A percentile compares a stretch with the other conserved stretches of the same genome.
These are phyloP conservation scores for Zangia roseola DNA, from an alignment of 768 basidiomycete genomes.

Conservation along the genomic window DNA sequence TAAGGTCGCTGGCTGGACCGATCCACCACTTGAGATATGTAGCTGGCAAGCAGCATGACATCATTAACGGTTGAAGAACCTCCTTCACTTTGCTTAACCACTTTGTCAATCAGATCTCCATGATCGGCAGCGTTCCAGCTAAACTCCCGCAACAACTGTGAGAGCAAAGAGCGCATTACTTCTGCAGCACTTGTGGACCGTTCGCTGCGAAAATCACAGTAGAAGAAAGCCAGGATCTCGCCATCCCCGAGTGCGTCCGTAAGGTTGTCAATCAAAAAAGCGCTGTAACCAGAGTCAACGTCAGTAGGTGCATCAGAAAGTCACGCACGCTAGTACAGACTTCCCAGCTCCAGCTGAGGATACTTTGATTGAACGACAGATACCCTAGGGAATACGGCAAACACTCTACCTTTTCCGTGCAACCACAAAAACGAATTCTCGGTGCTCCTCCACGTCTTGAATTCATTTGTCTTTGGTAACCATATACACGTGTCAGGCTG, in stretches of 20 bases:
- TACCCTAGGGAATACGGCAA: neutral
- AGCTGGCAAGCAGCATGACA: neutral
- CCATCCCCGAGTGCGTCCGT: neutral
- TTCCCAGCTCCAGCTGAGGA: slow-evolving; percentile 16
- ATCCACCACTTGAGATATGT: slow-evolving; percentile 1
- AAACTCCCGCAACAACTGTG: slow-evolving; percentile 9
- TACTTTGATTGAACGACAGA: neutral
- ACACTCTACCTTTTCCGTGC: slow-evolving; percentile 11
- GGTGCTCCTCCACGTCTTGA: slow-evolving; percentile 1
- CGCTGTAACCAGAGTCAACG: neutral
- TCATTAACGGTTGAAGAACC: neutral
- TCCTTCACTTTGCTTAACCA: neutral
- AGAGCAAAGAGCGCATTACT: slow-evolving; percentile 17
- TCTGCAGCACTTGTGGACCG: slow-evolving; percentile 4
- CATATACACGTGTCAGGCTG: slow-evolving; percentile 13
- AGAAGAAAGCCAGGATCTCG: slow-evolving; percentile 12
- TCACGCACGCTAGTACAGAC: slow-evolving; percentile 13
- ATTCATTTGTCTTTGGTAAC: slow-evolving; percentile 2
- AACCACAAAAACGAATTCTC: slow-evolving; percentile 10
- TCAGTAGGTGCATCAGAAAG: accelerated
- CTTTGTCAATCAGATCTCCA: neutral
- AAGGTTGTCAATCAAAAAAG: slow-evolving; percentile 14
- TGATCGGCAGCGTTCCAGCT: neutral
- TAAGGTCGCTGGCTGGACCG: neutral
- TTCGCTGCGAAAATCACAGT: slow-evolving; percentile 20